Evolutionary conservation across 202 grass and related monocot species (phyloP), one percentile per base, ranked within the genome.

Genomic region (Carex arenaria): DNA sequence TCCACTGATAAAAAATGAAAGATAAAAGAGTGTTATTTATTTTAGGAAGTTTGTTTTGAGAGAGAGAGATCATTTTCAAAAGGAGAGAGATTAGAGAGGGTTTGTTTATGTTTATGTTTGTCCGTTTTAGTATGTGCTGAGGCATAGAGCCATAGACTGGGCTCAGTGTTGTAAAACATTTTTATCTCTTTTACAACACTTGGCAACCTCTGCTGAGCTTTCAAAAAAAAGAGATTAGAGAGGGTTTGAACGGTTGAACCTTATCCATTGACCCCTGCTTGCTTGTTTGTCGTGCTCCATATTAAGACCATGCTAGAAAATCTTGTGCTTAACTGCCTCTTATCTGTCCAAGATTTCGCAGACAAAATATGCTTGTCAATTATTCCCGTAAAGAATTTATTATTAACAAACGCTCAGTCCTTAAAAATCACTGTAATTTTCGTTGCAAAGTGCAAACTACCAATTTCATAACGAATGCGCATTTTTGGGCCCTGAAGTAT

Each of bases 1-100:
- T 89, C 82, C 67, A 89, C 77, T 66, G 63, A 66, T 2, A 86
- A 88, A 47, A 77, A 88, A 56, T 91, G 59, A 92, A 38, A 83
- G 38, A 65, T 61, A 9, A 75, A 36, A 26, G 40, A 23, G 8
- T 71, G 12, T n/a, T 11, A 4, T 20, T 42, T 70, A 43, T 45
- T 54, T 45, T 62, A 18, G 54, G 42, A 68, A 19, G 38, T 26
- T 70, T 70, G 67, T 28, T 61, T 61, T 61, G 59, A 61, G 26
- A 57, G n/a, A 32, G 12, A 10, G 23, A 55, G 34, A 36, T 36
- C 34, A 36, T 36, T 36, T 36, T 36, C 34, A 36, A 36, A 36
- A 4, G 34, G 12, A 17, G 23, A 23, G 42, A 23, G n/a, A 26
- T 14, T 15, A 71, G 5, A 30, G 11, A n/a, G 26, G 2, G 5